phyloP scores from a whole-genome alignment of 1,139 yeast species.

The Dujonia santamariae region DNA sequence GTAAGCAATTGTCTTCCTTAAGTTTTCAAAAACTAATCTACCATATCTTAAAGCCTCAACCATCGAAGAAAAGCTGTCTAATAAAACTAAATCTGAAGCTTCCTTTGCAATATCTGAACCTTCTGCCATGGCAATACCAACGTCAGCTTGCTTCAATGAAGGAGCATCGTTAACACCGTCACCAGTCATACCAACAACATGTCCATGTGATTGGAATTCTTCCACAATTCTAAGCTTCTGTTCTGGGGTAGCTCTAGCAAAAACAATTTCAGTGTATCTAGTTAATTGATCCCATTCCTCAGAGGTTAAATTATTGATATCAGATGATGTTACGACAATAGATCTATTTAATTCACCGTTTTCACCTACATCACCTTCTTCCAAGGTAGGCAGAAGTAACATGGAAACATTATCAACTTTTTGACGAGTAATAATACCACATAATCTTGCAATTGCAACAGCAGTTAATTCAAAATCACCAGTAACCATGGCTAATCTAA shows the following conservation, averaged over 20 bases:
- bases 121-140: slow-evolving; percentile 49
- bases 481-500: slow-evolving; percentile 50
- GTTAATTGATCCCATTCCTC: slow-evolving; percentile 40
- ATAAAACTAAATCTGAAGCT: slow-evolving; percentile 50
- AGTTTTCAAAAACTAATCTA: slow-evolving; percentile 50
- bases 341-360: slow-evolving; percentile 17
- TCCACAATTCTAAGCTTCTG: slow-evolving; percentile 49
- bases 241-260: slow-evolving; percentile 54
- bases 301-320: slow-evolving; percentile 32
- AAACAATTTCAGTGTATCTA: slow-evolving; percentile 42
- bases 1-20: slow-evolving; percentile 48
- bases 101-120: slow-evolving; percentile 60
- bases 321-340: slow-evolving; percentile 39
- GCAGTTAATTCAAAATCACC: slow-evolving; percentile 57
- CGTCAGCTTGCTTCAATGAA: slow-evolving; percentile 48
- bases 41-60: slow-evolving; percentile 47
- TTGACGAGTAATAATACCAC: slow-evolving; percentile 38
- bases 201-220: slow-evolving; percentile 43
- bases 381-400: slow-evolving; percentile 1
- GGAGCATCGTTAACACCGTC: slow-evolving; percentile 57
- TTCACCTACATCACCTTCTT: background rate
- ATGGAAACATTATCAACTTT: slow-evolving; percentile 20
- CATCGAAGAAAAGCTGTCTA: slow-evolving; percentile 43
- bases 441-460: slow-evolving; percentile 45
- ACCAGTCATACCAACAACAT: slow-evolving; percentile 51